Evolutionary conservation across 192 early-diverging fungal genomes (phyloP).

Genomic region (Pilobolus umbonatus): DNA sequence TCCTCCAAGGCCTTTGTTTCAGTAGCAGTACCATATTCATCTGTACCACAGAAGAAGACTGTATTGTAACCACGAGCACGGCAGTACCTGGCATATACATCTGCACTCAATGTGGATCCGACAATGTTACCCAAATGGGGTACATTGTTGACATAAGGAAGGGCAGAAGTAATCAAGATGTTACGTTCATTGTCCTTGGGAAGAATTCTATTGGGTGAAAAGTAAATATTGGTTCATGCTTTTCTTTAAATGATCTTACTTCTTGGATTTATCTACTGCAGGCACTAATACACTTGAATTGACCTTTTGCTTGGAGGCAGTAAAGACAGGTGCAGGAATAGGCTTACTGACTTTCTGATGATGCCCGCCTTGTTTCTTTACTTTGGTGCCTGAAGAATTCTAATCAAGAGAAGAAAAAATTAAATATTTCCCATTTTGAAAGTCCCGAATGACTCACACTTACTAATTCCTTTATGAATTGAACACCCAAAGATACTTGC

Average conservation of each 20-base stretch:
- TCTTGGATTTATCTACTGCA: background rate
- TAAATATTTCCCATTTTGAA: background rate
- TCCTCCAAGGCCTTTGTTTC: slow-evolving; percentile 98
- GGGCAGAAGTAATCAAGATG: slow-evolving; percentile 90
- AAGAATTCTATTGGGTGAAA: slow-evolving; percentile 2
- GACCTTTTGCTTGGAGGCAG: slow-evolving; percentile 24
- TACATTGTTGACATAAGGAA: slow-evolving; percentile 99
- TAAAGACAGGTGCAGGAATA: slow-evolving; percentile 3
- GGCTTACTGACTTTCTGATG: slow-evolving; percentile 3
- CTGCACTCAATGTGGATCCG: slow-evolving; percentile 97
- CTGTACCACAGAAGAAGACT: slow-evolving; percentile 92
- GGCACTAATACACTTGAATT: background rate
- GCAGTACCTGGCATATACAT: slow-evolving; percentile 90
- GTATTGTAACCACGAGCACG: slow-evolving; percentile 88
- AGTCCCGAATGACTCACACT: background rate
- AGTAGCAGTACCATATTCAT: slow-evolving; percentile 99
- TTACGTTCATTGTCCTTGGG: slow-evolving; percentile 75
- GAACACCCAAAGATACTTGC: slow-evolving; percentile 2
- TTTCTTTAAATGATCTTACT: slow-evolving; percentile 4
- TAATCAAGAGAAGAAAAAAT: background rate
- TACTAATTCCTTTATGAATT: slow-evolving; percentile 18
- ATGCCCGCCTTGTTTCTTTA: slow-evolving; percentile 13
- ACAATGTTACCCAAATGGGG: slow-evolving; percentile 99
- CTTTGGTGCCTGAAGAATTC: slow-evolving; percentile 10
- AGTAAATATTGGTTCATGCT: background rate